Base-by-base conservation (phyloP, 176 grass and related monocot genomes). In the Coix lacrymajobi region DNA sequence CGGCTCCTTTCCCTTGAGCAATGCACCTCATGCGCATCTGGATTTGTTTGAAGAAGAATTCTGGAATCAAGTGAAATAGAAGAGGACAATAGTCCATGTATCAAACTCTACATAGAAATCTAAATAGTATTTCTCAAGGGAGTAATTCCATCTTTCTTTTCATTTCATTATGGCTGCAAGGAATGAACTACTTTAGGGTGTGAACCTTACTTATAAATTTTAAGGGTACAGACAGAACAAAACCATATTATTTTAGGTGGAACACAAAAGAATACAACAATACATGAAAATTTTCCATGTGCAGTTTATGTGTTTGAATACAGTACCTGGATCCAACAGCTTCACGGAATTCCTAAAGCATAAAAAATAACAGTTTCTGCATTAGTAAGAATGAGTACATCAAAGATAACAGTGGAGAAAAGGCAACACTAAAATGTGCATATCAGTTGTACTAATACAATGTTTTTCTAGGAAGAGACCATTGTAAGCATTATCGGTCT, bases 1-100 rank as follows among this genome's bases (percentile, higher is more conserved):
- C 90, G 87, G 67, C 96, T 98, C 85, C 96, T 88, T 87, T 95
- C 92, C 77, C 92, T 98, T 58, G 96, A 98, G 79, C 96, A 98
- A 88, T 95, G 96, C 30, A 98, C 72, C 71, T 91, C 87, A 79
- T 76, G 75, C 76, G 69, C 86, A 14, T 98, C 61, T 30, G 58
- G 41, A 86, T 88, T 85, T 60, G 56, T 26, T 88, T 90, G 84
- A 84, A 90, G 79, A 91, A 86, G 82, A 82, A 64, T 79, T 85
- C 96, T 98, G 79, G 49, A 83, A 86, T 90, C 66, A 82, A 76
- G 29, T 36, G n/a, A 45, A 66, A 73, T 75, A 71, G 16, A 46
- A 37, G 64, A 68, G 29, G 62, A 60, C 56, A 60, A 60, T 22
- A 60, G 56, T 60, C 38, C 54, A 54, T 85, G 48, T 73, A 26